These are phyloP conservation scores for Trifolium repens DNA, from an alignment of 306 rosid species.

Conservation along the genomic window DNA sequence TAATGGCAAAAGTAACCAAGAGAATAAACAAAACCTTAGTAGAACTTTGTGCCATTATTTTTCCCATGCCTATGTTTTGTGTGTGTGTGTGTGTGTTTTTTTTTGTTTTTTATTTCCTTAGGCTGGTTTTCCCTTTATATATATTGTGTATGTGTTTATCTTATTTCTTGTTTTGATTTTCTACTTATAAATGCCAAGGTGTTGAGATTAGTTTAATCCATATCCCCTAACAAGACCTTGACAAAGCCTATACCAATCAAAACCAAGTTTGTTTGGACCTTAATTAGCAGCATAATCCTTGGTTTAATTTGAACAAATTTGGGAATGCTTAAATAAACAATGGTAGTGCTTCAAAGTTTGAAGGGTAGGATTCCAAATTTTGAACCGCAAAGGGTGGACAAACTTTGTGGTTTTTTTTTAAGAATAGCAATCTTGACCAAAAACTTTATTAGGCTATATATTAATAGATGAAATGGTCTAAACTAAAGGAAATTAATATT, in stretches of 20 bases:
- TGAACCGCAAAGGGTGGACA: constrained; percentile 39
- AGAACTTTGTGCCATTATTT: constrained; percentile 8
- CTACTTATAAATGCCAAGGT: constrained; percentile 20
- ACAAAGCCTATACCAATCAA: neutral
- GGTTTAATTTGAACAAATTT: neutral
- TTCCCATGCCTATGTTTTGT: constrained; percentile 9
- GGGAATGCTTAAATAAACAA: constrained; percentile 43
- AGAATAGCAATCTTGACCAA: too few species aligned
- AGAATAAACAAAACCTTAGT: neutral
- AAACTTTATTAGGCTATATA: too few species aligned
- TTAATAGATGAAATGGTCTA: too few species aligned
- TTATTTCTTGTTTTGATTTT: neutral
- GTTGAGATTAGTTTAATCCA: neutral
- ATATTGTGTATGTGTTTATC: neutral
- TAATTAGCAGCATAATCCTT: neutral
- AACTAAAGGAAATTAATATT: too few species aligned
- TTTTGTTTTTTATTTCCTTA: neutral
- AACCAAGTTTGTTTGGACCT: neutral
- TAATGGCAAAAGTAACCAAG: constrained; percentile 13
- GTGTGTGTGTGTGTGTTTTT: too few species aligned
- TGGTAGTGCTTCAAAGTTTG: neutral
- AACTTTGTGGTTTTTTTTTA: constrained; percentile 23
- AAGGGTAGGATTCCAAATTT: constrained; percentile 35
- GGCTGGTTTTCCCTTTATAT: neutral
- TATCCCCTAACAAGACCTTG: constrained; percentile 24